Conservation (phyloP, 371 early-diverging fungal species). For the Fennellomyces sp. region DNA sequence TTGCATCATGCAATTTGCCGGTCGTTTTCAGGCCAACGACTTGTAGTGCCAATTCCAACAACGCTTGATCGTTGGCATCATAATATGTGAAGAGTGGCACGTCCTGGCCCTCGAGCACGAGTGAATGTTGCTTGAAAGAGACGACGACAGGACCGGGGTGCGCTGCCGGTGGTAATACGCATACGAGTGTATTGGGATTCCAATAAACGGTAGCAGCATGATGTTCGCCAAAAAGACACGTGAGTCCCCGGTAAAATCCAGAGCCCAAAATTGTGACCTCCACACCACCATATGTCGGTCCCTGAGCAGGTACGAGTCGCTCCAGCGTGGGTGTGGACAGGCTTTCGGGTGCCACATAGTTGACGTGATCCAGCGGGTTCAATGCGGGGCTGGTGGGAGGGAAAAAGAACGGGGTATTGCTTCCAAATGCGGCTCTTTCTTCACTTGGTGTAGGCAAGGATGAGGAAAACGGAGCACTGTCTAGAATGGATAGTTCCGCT, state of each 20-base stretch:
- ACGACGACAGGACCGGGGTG: constrained; percentile 79
- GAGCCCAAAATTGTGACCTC: constrained; percentile 79
- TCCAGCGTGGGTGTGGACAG: constrained; percentile 60
- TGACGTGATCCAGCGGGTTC: neutral
- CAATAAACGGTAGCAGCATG: constrained; percentile 73
- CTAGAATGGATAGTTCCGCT: neutral
- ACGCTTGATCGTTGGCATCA: constrained; percentile 76
- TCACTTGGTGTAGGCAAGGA: constrained; percentile 7
- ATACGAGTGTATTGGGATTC: constrained; percentile 75
- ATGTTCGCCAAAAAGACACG: constrained; percentile 76
- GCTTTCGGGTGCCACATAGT: constrained; percentile 36
- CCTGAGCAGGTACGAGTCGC: constrained; percentile 72
- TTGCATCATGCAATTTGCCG: constrained; percentile 70
- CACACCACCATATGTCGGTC: constrained; percentile 80
- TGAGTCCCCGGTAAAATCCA: constrained; percentile 70
- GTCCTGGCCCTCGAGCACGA: constrained; percentile 49
- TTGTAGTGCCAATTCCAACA: constrained; percentile 83
- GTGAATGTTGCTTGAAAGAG: constrained; percentile 55
- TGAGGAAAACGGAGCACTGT: neutral
- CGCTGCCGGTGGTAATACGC: constrained; percentile 75
- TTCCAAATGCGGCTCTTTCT: neutral
- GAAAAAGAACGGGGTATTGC: neutral
- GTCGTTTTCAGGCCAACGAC: constrained; percentile 83
- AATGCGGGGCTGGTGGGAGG: neutral
- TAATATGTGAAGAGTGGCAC: constrained; percentile 66